Evolutionary conservation across 2,329 filamentous ascomycete species (phyloP).

Genomic region (Plenodomus biglobosus): DNA sequence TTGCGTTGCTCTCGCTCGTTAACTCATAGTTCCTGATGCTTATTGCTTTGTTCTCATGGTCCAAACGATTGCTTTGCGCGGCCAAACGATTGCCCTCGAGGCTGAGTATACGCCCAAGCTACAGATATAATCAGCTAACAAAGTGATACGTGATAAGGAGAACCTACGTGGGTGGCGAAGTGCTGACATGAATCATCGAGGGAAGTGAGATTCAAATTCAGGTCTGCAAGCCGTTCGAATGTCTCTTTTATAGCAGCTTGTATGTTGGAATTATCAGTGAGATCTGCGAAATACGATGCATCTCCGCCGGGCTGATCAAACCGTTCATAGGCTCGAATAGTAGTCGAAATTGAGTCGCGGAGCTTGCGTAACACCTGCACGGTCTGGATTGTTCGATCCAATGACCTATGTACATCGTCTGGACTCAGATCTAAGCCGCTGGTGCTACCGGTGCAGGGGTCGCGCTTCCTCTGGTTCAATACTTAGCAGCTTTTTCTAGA

Average conservation of each 20-base stretch:
- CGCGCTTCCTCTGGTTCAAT: neutral
- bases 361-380: constrained; percentile 11
- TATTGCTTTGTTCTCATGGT: too few species aligned
- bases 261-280: neutral
- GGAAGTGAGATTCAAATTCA: constrained; percentile 2
- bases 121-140: neutral
- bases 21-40: too few species aligned
- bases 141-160: neutral
- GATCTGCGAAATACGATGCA: constrained; percentile 13
- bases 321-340: constrained; percentile 1
- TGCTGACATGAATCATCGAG: constrained; percentile 10
- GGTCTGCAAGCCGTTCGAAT: constrained; percentile 10
- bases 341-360: constrained; percentile 1
- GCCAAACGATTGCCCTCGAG: constrained; percentile 7
- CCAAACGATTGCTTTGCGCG: neutral
- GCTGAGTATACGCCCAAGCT: constrained; percentile 7
- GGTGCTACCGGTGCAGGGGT: neutral
- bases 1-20: too few species aligned
- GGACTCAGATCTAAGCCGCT: neutral
- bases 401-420: neutral
- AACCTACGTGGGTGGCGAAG: constrained; percentile 8
- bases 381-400: constrained; percentile 3
- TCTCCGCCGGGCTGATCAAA: constrained; percentile 12
- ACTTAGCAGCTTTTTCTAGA: neutral
- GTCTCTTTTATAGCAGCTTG: constrained; percentile 7